A percentile compares a stretch with the other conserved stretches of the same genome.
These are phyloP conservation scores for Moniliella sp. DNA, from an alignment of 1,284 basidiomycete species.

Conservation along the genomic window DNA sequence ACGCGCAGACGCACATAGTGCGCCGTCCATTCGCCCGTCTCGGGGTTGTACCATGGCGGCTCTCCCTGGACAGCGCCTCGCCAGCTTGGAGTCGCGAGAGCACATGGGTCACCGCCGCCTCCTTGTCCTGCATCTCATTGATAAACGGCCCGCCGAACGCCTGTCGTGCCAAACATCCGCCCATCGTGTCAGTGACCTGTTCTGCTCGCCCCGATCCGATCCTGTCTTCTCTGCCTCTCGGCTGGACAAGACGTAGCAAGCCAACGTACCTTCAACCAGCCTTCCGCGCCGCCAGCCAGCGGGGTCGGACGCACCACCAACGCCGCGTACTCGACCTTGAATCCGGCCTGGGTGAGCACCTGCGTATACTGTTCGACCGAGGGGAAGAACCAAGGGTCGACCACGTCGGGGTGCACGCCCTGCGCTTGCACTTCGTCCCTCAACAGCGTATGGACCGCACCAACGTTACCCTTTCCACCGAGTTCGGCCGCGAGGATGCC, in stretches of 20 bases:
- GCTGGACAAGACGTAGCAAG: no score
- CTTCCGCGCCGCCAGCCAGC: no score
- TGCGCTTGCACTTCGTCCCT: constrained; percentile 1
- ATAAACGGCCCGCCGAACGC: constrained; percentile 5
- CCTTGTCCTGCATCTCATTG: constrained; percentile 2
- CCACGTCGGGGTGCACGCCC: constrained; percentile 1
- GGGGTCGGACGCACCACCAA: constrained; percentile 4
- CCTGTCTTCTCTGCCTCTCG: background rate
- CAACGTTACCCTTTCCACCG: constrained; percentile 4
- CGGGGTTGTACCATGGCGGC: constrained; percentile 2
- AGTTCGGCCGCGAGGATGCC: constrained; percentile 3
- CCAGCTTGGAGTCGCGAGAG: no score
- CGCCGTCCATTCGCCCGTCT: constrained; percentile 2
- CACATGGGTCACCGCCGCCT: background rate
- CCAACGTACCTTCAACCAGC: no score
- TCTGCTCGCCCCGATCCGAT: constrained; percentile 4
- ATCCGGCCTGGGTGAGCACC: constrained; percentile 1
- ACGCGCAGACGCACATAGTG: constrained; percentile 3
- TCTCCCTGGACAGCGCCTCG: no score
- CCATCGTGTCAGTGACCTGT: no score
- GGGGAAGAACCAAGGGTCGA: constrained; percentile 8
- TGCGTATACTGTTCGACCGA: constrained; percentile 2
- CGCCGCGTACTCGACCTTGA: constrained; percentile 1
- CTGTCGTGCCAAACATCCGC: no score
- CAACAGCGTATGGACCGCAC: constrained; percentile 3